phyloP scores from a whole-genome alignment of 2,329 filamentous ascomycete species.

The Hypomyces perniciosus region DNA sequence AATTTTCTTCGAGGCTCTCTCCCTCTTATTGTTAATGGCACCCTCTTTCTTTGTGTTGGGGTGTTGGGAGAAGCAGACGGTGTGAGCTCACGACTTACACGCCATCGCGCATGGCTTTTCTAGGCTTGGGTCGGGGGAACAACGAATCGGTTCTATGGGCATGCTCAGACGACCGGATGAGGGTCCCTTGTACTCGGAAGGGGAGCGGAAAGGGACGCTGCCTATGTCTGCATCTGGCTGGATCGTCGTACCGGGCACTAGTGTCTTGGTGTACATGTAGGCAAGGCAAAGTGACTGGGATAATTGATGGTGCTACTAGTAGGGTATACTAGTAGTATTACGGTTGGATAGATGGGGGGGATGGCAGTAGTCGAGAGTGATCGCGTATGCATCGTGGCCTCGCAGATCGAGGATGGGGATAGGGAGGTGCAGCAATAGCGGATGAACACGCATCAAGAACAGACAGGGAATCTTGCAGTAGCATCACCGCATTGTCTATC shows the following conservation, averaged over 20 bases:
- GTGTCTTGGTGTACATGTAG: neutral
- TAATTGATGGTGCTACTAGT: too few relatives aligned
- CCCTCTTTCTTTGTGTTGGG: neutral
- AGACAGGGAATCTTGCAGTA: conserved; percentile 1
- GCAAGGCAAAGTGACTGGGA: neutral
- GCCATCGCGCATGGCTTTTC: conserved; percentile 1
- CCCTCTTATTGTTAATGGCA: neutral
- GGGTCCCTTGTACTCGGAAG: neutral
- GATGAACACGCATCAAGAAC: neutral
- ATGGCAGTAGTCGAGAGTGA: neutral
- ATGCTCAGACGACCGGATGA: neutral
- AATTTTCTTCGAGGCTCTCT: too few relatives aligned
- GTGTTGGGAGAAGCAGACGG: conserved; percentile 3
- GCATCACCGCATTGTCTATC: neutral
- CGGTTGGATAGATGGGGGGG: neutral
- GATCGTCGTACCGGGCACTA: conserved; percentile 2
- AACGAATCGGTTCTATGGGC: neutral
- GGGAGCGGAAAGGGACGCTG: conserved; percentile 2
- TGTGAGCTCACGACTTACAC: conserved; percentile 6
- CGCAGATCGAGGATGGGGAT: conserved; percentile 1
- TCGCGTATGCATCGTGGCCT: conserved; percentile 3
- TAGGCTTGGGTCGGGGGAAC: conserved; percentile 5
- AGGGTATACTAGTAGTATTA: too few relatives aligned
- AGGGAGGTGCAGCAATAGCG: neutral
- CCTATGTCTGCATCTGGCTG: conserved; percentile 2